Conservation (phyloP, 2,329 filamentous ascomycete species). For the Aspergillus intermedius region DNA sequence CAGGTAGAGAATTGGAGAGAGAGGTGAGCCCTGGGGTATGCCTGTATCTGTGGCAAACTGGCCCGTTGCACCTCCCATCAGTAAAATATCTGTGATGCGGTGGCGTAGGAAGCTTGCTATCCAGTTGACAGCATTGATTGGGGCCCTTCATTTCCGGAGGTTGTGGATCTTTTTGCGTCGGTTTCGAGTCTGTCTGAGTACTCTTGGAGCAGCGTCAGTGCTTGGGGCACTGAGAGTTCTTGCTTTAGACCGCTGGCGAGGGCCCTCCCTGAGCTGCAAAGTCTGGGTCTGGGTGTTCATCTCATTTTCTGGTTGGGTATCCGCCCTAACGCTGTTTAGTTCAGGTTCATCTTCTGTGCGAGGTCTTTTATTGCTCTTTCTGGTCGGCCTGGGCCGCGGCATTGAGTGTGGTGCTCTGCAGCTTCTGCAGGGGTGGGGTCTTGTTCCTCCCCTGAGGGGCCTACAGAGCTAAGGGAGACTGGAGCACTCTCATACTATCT, state of each 20-base stretch:
- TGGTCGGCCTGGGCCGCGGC: not conserved
- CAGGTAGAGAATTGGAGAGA: conserved; percentile 21
- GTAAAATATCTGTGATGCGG: not conserved
- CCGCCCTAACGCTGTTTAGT: not conserved
- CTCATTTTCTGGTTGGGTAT: not conserved
- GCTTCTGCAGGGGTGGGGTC: not conserved
- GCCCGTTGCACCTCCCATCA: not conserved
- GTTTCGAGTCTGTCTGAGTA: not conserved
- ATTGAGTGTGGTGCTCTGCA: not conserved
- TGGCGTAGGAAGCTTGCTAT: conserved; percentile 10
- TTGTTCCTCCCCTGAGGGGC: not conserved
- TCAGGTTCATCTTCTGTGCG: not conserved
- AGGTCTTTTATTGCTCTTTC: not conserved
- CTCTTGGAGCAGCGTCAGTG: not conserved
- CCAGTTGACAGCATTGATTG: conserved; percentile 12
- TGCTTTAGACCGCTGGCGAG: not conserved
- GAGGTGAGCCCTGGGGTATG: conserved; percentile 5
- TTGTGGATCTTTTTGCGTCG: not conserved
- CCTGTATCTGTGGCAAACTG: not conserved
- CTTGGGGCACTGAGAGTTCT: not conserved
- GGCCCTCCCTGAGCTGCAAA: not conserved
- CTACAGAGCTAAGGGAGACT: not conserved
- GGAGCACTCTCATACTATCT: not conserved
- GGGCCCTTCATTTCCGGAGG: not conserved
- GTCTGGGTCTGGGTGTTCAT: not conserved